phyloP scores from a whole-genome alignment of 805 yeast genomes.

The Sugiyamaella marilandica region DNA sequence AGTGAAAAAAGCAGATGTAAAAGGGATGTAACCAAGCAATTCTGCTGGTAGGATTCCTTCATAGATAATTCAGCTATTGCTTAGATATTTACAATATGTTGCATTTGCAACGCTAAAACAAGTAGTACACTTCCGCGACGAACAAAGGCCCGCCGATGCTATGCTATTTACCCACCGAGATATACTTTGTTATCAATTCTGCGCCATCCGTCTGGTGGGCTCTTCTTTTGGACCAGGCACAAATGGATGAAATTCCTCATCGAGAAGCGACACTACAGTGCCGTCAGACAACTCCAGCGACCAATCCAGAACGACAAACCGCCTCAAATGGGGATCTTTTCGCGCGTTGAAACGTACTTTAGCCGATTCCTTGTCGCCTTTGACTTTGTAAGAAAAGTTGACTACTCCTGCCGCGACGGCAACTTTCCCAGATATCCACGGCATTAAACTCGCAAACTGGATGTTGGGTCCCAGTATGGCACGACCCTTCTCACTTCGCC shows the following conservation, averaged over 20 bases:
- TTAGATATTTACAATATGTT: no score
- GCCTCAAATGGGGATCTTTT: conserved; percentile 53
- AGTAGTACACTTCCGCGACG: no score
- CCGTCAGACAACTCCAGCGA: conserved; percentile 47
- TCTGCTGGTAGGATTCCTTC: no score
- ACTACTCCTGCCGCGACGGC: conserved; percentile 80
- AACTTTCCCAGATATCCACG: conserved; percentile 85
- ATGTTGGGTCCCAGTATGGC: conserved; percentile 69
- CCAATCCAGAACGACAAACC: conserved; percentile 62
- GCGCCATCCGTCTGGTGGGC: conserved; percentile 23
- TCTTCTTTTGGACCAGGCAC: conserved; percentile 30
- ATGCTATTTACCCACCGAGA: neutral
- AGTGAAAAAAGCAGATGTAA: no score
- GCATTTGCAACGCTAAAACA: no score
- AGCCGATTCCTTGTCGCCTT: conserved; percentile 57
- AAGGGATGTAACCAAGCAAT: no score
- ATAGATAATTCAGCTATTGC: no score
- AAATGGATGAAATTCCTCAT: conserved; percentile 40
- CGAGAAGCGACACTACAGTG: conserved; percentile 41
- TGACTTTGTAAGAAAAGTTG: conserved; percentile 63
- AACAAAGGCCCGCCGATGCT: neutral
- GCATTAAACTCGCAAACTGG: conserved; percentile 65
- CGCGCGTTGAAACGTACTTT: conserved; percentile 64
- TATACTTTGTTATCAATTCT: neutral
- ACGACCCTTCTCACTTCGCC: conserved; percentile 66